phyloP scores from a whole-genome alignment of 306 rosid genomes.

The Luffa aegyptiaca region DNA sequence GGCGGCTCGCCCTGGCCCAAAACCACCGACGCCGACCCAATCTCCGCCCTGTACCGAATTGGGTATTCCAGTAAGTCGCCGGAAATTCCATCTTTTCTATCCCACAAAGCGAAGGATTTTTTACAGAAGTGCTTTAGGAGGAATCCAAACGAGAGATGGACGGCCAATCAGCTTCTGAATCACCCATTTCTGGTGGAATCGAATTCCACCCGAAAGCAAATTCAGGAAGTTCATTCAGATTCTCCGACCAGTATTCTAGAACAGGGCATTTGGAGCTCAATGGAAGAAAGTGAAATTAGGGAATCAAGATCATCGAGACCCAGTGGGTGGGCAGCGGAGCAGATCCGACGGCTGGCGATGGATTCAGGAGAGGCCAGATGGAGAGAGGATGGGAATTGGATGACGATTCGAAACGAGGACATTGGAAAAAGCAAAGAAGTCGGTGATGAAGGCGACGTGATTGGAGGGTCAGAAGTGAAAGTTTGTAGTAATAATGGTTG shows the following conservation, averaged over 20 bases:
- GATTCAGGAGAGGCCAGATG: slow-evolving; percentile 36
- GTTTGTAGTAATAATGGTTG: slow-evolving; percentile 13
- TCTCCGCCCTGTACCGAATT: slow-evolving; percentile 48
- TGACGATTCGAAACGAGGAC: slow-evolving; percentile 27
- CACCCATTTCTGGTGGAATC: slow-evolving; percentile 57
- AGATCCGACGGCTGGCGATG: slow-evolving; percentile 40
- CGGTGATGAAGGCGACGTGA: neutral
- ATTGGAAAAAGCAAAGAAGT: neutral
- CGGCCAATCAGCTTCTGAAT: slow-evolving; percentile 52
- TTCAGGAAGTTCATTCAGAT: slow-evolving; percentile 28
- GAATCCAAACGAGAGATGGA: slow-evolving; percentile 65
- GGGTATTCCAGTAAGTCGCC: slow-evolving; percentile 51
- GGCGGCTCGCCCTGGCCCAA: slow-evolving; percentile 56
- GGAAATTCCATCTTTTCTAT: slow-evolving; percentile 50
- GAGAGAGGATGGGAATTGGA: slow-evolving; percentile 44
- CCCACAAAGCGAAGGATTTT: slow-evolving; percentile 57
- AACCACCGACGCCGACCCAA: slow-evolving; percentile 48
- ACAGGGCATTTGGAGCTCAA: slow-evolving; percentile 50
- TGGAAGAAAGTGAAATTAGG: slow-evolving; percentile 18
- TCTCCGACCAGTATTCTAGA: slow-evolving; percentile 88
- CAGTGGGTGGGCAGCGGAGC: slow-evolving; percentile 4
- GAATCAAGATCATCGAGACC: neutral
- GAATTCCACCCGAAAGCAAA: slow-evolving; percentile 16
- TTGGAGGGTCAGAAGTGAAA: slow-evolving; percentile 30
- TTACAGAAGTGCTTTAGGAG: slow-evolving; percentile 52